phyloP scores from a whole-genome alignment of 2,329 filamentous ascomycete genomes.

The Talaromyces islandicus region DNA sequence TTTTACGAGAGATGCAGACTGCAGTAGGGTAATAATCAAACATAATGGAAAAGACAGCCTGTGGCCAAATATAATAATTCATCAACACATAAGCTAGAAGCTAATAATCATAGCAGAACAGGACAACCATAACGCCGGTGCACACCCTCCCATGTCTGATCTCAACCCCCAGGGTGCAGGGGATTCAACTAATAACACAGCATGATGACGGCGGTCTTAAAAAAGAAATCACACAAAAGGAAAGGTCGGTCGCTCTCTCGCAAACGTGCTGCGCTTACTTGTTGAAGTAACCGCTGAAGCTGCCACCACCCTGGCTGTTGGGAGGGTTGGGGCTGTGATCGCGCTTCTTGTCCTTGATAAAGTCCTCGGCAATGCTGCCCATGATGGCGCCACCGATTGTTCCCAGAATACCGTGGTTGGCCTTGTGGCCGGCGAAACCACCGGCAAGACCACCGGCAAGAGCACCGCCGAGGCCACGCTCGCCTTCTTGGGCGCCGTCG shows the following conservation, averaged over 20 bases:
- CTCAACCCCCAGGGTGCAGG: neutral
- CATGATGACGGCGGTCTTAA: neutral
- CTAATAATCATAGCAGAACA: neutral
- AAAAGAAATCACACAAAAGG: neutral
- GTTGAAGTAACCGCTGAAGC: constrained; percentile 33
- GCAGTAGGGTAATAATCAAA: neutral
- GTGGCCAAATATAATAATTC: neutral
- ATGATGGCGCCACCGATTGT: constrained; percentile 43
- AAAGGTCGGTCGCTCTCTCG: neutral
- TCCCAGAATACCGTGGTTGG: constrained; percentile 43
- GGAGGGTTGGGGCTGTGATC: constrained; percentile 17
- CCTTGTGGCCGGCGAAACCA: constrained; percentile 42
- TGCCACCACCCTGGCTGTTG: constrained; percentile 21
- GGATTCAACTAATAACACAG: neutral
- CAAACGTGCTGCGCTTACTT: constrained; percentile 16
- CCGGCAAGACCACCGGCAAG: constrained; percentile 42
- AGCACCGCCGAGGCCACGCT: constrained; percentile 43
- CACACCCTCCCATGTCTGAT: neutral
- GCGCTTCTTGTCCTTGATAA: constrained; percentile 38
- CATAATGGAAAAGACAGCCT: neutral
- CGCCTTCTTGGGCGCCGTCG: constrained; percentile 36
- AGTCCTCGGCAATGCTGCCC: constrained; percentile 40
- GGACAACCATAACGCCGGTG: neutral
- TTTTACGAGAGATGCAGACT: neutral
- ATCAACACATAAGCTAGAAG: neutral